Evolutionary conservation across 2,329 filamentous ascomycete genomes (phyloP).

Genomic region (Cryphonectria radicalis): DNA sequence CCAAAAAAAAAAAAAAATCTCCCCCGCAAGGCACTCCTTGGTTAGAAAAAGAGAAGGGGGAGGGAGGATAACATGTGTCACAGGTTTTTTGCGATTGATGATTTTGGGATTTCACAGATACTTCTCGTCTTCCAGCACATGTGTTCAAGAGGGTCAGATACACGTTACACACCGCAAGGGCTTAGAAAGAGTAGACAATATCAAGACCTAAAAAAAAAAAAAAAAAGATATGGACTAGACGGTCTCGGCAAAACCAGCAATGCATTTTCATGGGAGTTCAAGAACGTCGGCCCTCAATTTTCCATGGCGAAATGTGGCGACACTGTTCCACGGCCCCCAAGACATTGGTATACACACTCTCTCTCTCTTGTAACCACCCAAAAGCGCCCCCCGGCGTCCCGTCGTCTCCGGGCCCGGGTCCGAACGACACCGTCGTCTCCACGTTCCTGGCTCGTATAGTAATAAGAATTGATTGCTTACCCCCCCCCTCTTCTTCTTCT

Average conservation of each 20-base stretch:
- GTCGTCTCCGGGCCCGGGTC: constrained; percentile 5
- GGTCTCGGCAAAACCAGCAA: not conserved
- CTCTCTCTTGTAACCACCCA: not conserved
- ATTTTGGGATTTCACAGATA: not conserved
- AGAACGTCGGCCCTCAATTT: not conserved
- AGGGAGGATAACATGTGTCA: not conserved
- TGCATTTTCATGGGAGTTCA: not conserved
- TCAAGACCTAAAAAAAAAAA: not conserved
- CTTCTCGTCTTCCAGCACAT: not conserved
- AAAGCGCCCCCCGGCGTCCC: not conserved
- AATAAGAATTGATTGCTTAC: not conserved
- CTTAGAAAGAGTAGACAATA: not conserved
- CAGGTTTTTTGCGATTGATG: not conserved
- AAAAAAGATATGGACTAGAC: not conserved
- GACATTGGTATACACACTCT: constrained; percentile 4
- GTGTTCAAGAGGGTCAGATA: not conserved
- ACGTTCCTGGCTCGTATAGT: constrained; percentile 11
- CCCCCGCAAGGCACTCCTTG: too few species aligned
- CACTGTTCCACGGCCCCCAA: constrained; percentile 7
- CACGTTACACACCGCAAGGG: not conserved
- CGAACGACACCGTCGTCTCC: not conserved
- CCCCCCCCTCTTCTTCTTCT: not conserved
- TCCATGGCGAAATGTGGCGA: not conserved
- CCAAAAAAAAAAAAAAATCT: too few species aligned
- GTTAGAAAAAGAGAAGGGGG: not conserved